Conservation (phyloP, 441 rosid genomes). For the Euphorbia celastroides region DNA sequence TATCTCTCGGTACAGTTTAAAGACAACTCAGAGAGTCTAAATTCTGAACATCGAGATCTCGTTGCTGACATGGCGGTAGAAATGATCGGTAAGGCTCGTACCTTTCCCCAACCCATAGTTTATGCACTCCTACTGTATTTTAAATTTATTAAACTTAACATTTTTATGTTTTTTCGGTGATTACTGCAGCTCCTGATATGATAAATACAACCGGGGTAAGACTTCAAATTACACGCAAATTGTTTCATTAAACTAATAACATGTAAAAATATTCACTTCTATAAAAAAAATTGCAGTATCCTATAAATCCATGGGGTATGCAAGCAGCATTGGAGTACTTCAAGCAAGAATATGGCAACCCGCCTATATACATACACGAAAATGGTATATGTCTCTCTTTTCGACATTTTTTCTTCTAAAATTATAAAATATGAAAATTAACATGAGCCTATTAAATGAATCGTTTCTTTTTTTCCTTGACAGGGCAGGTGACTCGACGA, state of each 20-base stretch:
- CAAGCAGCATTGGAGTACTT: conserved; percentile 41
- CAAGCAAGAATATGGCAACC: conserved; percentile 55
- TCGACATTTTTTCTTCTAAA: too few relatives aligned
- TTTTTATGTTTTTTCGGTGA: conserved; percentile 1
- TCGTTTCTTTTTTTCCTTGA: too few relatives aligned
- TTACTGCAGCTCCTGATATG: conserved; percentile 4
- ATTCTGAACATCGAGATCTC: conserved; percentile 33
- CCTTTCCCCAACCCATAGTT: not conserved
- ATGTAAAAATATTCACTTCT: not conserved
- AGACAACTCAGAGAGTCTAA: conserved; percentile 26
- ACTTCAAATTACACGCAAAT: not conserved
- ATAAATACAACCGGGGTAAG: conserved; percentile 20
- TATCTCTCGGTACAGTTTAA: conserved; percentile 25
- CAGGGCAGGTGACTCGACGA: conserved; percentile 35
- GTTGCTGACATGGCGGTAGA: conserved; percentile 31
- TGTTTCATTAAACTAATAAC: not conserved
- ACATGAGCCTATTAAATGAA: too few relatives aligned
- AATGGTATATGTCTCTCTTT: conserved; percentile 38
- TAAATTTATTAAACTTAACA: not conserved
- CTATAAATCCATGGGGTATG: conserved; percentile 38
- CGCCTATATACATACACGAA: conserved; percentile 66
- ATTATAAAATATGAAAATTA: too few relatives aligned
- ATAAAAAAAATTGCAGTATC: conserved; percentile 27
- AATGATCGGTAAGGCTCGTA: conserved; percentile 24
- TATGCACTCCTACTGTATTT: not conserved